phyloP scores from a whole-genome alignment of 345 rosid genomes.

The Kernera saxatilis region DNA sequence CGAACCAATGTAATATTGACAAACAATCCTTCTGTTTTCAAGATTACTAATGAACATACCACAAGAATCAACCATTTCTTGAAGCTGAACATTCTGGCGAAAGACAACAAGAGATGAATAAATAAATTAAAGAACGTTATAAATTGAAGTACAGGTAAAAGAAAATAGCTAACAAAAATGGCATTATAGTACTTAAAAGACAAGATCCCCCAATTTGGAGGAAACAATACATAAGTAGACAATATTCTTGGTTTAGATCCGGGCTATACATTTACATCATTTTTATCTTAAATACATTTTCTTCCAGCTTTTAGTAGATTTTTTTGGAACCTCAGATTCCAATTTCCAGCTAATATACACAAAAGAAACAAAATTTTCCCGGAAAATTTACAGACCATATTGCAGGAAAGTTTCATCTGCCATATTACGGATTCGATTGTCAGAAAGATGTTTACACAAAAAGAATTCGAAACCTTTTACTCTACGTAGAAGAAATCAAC shows the following conservation, averaged over 20 bases:
- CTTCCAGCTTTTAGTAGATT: background rate
- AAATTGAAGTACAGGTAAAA: background rate
- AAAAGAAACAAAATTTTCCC: background rate
- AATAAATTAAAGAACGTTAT: background rate
- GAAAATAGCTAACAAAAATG: background rate
- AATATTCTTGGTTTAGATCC: slow-evolving; percentile 4
- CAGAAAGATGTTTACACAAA: background rate
- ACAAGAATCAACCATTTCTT: slow-evolving; percentile 42
- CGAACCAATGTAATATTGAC: slow-evolving; percentile 54
- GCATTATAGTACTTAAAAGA: background rate
- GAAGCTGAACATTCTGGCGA: slow-evolving; percentile 55
- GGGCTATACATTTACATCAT: slow-evolving; percentile 2
- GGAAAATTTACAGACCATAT: background rate
- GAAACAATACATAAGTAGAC: slow-evolving; percentile 4
- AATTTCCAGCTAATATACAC: slow-evolving; percentile 14
- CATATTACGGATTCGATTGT: background rate
- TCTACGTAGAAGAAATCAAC: slow-evolving; percentile 23
- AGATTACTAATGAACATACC: slow-evolving; percentile 35
- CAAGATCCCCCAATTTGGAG: slow-evolving; percentile 1
- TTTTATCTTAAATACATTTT: background rate
- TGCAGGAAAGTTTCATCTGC: background rate
- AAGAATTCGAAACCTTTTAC: slow-evolving; percentile 8
- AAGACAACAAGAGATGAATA: slow-evolving; percentile 7
- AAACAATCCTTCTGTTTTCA: slow-evolving; percentile 41
- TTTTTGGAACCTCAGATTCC: slow-evolving; percentile 3